Percentiles rank a stretch among this genome's conserved stretches.
Evolutionary conservation across 2,329 filamentous ascomycete species (phyloP).

Genomic region (Beauveria sp.): DNA sequence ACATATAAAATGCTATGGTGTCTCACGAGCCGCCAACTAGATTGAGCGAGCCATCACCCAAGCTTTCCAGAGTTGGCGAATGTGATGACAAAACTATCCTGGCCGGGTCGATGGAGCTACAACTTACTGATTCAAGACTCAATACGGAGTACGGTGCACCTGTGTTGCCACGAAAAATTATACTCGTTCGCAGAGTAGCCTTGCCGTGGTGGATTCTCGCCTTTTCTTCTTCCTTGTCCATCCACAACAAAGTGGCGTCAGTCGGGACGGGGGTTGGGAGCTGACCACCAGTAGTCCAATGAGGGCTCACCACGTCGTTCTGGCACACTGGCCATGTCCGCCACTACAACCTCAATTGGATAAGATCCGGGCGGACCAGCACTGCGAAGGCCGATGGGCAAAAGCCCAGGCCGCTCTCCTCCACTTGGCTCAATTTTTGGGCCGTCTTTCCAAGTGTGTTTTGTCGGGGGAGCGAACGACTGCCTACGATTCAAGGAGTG

Average conservation of each 20-base stretch:
- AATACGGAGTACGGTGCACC: not conserved
- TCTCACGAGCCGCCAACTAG: too few species aligned
- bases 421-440: conserved; percentile 6
- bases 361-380: conserved; percentile 8
- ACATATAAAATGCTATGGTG: too few species aligned
- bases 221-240: not conserved
- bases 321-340: conserved; percentile 11
- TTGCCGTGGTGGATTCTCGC: conserved; percentile 7
- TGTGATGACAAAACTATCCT: not conserved
- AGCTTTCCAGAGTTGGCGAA: not conserved
- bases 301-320: conserved; percentile 12
- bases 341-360: conserved; percentile 9
- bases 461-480: not conserved
- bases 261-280: conserved; percentile 7
- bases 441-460: not conserved
- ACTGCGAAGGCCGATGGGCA: conserved; percentile 10
- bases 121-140: not conserved
- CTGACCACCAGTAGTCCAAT: conserved; percentile 10
- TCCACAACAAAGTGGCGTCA: conserved; percentile 11
- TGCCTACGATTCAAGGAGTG: conserved; percentile 2
- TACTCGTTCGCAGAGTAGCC: not conserved
- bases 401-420: conserved; percentile 4
- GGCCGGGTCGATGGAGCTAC: not conserved
- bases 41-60: too few species aligned
- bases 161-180: not conserved